Conservation (phyloP, 352 stramenopile genomes). For the Phytophthora lateralis region DNA sequence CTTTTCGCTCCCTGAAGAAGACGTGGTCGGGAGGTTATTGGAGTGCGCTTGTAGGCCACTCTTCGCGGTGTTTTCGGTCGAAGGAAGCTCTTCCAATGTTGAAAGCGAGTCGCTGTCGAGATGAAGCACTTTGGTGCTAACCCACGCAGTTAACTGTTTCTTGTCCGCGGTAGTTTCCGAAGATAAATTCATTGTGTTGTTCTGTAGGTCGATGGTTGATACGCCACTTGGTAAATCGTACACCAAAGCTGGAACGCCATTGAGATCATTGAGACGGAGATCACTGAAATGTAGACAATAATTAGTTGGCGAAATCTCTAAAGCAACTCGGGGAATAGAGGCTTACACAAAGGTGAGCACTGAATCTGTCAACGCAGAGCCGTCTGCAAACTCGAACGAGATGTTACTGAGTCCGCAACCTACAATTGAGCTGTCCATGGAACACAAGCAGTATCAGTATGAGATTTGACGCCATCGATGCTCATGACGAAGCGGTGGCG, state of each 20-base stretch:
- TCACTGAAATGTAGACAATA: constrained; percentile 32
- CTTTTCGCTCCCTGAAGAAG: constrained; percentile 16
- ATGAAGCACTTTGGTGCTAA: constrained; percentile 36
- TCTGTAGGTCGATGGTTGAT: constrained; percentile 46
- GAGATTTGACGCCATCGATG: neutral
- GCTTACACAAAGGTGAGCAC: constrained; percentile 37
- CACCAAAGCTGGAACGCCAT: constrained; percentile 14
- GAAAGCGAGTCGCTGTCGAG: constrained; percentile 34
- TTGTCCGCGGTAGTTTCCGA: constrained; percentile 32
- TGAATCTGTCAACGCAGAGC: constrained; percentile 23
- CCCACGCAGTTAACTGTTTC: constrained; percentile 37
- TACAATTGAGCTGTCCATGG: constrained; percentile 39
- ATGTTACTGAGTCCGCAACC: constrained; percentile 46
- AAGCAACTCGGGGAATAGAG: neutral
- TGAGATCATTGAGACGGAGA: constrained; percentile 48
- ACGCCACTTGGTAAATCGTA: constrained; percentile 14
- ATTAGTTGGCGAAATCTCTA: neutral
- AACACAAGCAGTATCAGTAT: constrained; percentile 1
- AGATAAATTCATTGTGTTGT: constrained; percentile 46
- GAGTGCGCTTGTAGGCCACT: neutral
- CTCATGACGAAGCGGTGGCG: neutral
- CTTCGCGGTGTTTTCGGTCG: neutral
- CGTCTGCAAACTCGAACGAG: constrained; percentile 48
- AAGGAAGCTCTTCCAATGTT: constrained; percentile 5
- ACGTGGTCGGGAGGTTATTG: neutral